Base-by-base conservation (phyloP, 73 alveolate species). In the Strombidium stylifer region DNA sequence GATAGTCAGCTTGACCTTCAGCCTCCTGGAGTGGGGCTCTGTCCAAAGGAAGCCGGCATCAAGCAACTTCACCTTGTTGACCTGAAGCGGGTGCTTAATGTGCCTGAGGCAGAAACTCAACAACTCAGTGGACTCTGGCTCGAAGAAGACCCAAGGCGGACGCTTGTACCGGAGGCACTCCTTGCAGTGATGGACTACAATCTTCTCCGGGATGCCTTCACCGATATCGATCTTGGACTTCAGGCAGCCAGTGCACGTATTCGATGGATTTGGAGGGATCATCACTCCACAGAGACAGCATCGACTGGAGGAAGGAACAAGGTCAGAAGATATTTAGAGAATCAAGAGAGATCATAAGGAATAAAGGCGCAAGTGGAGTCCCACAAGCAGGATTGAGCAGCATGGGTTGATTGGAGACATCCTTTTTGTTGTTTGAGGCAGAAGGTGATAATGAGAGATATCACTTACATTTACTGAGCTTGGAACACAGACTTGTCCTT, bases 21-120 rank as follows among this genome's bases (percentile, higher is more conserved):
- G 58, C 69, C 96, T 86, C 57, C 89, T 83, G 2, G 99, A 88
- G 55, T 92, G 98, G 18, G 99, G 98, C 75, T 96, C 99, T 14
- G 99, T 94, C 90, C 95, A 96, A 1, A 94, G 66, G 85, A 94
- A 94, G 20, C 83, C 79, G 34, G 98, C 94, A 81, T 96, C 99
- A 7, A 94, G 76, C 20, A 96, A 37, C 70, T 94, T 96, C 4
- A 89, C 94, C 82, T 88, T 89, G 67, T 82, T 92, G 42, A 92
- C 54, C 37, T 97, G 97, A n/a, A n/a, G n/a, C n/a, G n/a, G n/a
- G n/a, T n/a, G n/a, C 69, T 92, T 92, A 48, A 92, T 73, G 47
- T 87, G 85, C 85, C 87, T 88, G 25, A 94, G 81, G 61, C 97
- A 91, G 54, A 94, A 69, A 53, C 90, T 70, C 53, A 94, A 77